Evolutionary conservation across 176 grass and related monocot genomes (phyloP).

Genomic region (Eremochloa ophiuroides): DNA sequence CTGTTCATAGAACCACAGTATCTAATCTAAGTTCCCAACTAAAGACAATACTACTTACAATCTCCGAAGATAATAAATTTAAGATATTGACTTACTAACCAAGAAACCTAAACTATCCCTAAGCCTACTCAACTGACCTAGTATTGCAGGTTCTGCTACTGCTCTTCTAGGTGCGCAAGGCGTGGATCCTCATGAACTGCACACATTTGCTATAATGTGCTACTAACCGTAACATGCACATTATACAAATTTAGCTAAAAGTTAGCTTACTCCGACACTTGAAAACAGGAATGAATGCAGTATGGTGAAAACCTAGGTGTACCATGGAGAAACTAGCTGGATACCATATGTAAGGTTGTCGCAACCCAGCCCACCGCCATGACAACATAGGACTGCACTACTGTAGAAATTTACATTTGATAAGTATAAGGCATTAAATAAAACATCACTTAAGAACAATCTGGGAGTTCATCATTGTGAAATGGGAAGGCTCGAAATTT

Average conservation of each 20-base stretch:
- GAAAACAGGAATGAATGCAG: neutral
- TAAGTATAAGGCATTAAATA: neutral
- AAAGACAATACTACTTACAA: neutral
- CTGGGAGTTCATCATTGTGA: neutral
- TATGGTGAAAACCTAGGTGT: neutral
- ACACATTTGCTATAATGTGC: neutral
- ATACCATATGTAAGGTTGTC: neutral
- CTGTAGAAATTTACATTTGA: neutral
- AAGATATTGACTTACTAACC: neutral
- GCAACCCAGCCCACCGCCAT: neutral
- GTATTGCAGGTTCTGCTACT: neutral
- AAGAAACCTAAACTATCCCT: neutral
- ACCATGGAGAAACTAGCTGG: neutral
- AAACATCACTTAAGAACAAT: neutral
- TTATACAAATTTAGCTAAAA: neutral
- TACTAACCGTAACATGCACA: neutral
- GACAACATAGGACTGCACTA: neutral
- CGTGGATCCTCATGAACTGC: neutral
- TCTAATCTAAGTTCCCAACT: neutral
- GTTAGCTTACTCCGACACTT: neutral
- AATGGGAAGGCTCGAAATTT: neutral
- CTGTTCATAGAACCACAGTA: neutral
- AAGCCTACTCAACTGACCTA: neutral
- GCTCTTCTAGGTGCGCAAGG: neutral
- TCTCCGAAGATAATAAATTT: neutral